Evolutionary conservation across 192 early-diverging fungal genomes (phyloP), one percentile per base, ranked within the genome.

Genomic region (Podila epicladia): DNA sequence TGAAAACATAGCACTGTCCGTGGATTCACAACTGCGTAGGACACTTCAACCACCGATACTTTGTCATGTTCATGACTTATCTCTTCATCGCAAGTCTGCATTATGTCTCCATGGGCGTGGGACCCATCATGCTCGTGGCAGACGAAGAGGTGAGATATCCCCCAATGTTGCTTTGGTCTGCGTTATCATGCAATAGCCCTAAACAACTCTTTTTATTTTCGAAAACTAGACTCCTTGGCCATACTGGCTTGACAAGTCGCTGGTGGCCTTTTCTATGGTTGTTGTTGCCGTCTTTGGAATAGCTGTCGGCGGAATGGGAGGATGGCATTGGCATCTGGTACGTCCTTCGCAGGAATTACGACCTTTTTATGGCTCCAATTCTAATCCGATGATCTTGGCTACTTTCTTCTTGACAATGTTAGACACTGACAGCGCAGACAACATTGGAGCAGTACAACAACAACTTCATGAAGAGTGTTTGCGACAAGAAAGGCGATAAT

Each of bases 21-120:
- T 94, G 93, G 93, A 88, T 94, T 67, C 87, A 91, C 65, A 93
- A 93, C 64, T 93, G 92, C 65, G 91, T 94, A 33, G 93, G 93
- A 0, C 90, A 91, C 73, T 87, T 83, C 31, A 94, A 92, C 61
- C 92, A 93, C 65, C 88, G 93, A 62, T 87, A 90, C 20, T 94
- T 94, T 68, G 17, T 94, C n/a, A 74, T 94, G 64, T 93, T 94
- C 41, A 76, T 89, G 85, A 87, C 85, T 20, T 87, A 89, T 63
- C 60, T 87, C 68, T 72, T 84, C 1, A 29, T 78, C 29, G 74
- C 83, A 29, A 79, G 85, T 31, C 19, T 64, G 6, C 87, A 86
- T 50, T 89, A 85, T 72, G 69, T 75, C 13, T 22, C 72, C 11
- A 75, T 84, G 65, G 82, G 71, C 19, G 83, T 85, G 74, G 64